Base-by-base conservation (phyloP, 202 grass and related monocot genomes). In the Setaria viridis region DNA sequence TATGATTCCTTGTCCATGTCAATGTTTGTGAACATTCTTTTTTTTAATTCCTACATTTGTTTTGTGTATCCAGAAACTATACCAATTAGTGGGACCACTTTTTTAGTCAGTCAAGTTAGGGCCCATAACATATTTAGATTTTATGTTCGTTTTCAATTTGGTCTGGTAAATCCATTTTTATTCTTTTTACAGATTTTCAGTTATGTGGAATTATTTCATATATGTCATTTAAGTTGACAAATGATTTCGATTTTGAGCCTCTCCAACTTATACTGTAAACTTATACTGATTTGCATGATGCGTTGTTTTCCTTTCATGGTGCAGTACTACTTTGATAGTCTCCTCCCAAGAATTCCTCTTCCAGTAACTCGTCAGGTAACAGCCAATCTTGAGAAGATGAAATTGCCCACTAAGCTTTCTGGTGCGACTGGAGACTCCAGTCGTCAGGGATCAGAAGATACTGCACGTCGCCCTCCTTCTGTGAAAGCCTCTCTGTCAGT, bases 271-370 rank as follows among this genome's bases (percentile, higher is more conserved):
- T 3, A n/a, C 5, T 62, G 21, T 16, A 46, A 63, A 39, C 14
- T 48, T 70, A 56, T 76, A 70, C 43, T 80, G 53, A 84, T n/a
- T 17, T 80, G 43, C 6, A 13, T 84, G 35, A 20, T 84, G 33
- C 3, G 70, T 49, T 83, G 3, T 37, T 60, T 84, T 77, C 45
- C 37, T 79, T 72, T 64, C 25, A 17, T 80, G 62, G 62, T 88
- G 93, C 91, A 98, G 93, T 98, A 95, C 56, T 98, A 95, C 75
- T 98, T 95, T 55, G 93, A 95, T 79, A 98, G 93, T 33, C 90
- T 99, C 72, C 92, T 98, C 54, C 96, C 97, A 80, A 88, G 90
- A 70, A 91, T 99, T 45, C 97, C 93, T 69, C 70, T 99, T 58
- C 97, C 93, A 53, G 48, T 99, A 34, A 39, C 88, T 88, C 90